Evolutionary conservation across 148 eudicot species (phyloP).

Genomic region (Bassia scoparia): DNA sequence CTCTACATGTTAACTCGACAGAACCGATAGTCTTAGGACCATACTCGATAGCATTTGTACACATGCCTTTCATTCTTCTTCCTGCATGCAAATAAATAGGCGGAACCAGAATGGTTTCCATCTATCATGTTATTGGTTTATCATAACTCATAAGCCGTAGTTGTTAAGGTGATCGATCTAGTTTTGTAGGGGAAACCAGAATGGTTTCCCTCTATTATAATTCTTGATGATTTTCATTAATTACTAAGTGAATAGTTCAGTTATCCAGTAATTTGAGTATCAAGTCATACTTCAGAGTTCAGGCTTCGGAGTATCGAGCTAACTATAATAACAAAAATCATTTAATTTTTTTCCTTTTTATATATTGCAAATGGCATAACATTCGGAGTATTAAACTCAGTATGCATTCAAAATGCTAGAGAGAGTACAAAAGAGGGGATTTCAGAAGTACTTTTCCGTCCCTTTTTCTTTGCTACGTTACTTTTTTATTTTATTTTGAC

Average conservation of each 20-base stretch:
- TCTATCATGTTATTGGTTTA: slow-evolving; percentile 18
- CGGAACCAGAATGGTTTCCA: slow-evolving; percentile 26
- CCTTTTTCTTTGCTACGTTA: no score
- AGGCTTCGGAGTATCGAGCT: no score
- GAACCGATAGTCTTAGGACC: slow-evolving; percentile 59
- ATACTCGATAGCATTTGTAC: slow-evolving; percentile 68
- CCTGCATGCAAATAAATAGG: slow-evolving; percentile 61
- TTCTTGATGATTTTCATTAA: neutral
- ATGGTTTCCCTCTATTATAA: neutral
- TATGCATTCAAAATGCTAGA: no score
- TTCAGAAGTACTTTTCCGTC: no score
- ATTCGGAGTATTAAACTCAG: no score
- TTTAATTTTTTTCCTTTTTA: no score
- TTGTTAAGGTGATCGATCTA: neutral
- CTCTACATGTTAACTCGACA: slow-evolving; percentile 49
- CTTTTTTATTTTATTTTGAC: no score
- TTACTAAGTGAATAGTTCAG: neutral
- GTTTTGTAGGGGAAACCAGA: neutral
- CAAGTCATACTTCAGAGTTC: no score
- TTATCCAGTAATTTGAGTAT: no score
- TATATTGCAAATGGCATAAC: no score
- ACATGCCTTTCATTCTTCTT: slow-evolving; percentile 49
- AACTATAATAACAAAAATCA: no score
- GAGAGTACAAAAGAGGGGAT: no score
- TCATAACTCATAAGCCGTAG: neutral